These are phyloP conservation scores for Spathaspora arborariae DNA, from an alignment of 805 yeast species.

Conservation along the genomic window DNA sequence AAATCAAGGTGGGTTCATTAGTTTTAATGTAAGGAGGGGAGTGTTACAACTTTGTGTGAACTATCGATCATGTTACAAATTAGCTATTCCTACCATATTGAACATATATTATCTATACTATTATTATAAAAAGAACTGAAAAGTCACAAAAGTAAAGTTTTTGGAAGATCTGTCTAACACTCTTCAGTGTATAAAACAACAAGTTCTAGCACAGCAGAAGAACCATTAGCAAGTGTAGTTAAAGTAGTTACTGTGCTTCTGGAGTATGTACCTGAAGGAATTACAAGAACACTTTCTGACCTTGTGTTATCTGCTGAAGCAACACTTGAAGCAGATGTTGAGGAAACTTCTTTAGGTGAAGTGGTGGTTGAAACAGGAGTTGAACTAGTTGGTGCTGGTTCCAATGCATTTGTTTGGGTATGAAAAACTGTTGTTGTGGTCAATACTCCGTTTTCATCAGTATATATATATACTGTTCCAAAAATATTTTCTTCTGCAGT, in stretches of 20 bases:
- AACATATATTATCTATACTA: not conserved
- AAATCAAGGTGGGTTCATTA: too few relatives aligned
- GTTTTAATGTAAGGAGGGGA: too few relatives aligned
- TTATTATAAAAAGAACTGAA: not conserved
- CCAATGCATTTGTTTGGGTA: slow-evolving; percentile 4
- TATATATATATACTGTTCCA: slow-evolving; percentile 28
- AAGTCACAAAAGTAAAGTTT: not conserved
- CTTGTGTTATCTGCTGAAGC: slow-evolving; percentile 1
- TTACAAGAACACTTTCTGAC: slow-evolving; percentile 5
- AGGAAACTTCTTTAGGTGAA: not conserved
- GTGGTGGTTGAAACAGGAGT: not conserved
- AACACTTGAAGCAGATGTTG: not conserved
- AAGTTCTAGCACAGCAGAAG: slow-evolving; percentile 19
- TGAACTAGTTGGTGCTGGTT: slow-evolving; percentile 5
- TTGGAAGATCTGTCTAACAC: slow-evolving; percentile 9
- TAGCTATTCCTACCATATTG: not conserved
- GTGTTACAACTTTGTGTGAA: too few relatives aligned
- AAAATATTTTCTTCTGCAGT: slow-evolving; percentile 21
- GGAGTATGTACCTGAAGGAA: slow-evolving; percentile 19
- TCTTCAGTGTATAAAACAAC: slow-evolving; percentile 19
- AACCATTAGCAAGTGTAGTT: slow-evolving; percentile 15
- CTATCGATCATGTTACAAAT: too few relatives aligned
- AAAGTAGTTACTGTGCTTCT: slow-evolving; percentile 13
- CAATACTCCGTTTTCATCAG: slow-evolving; percentile 23
- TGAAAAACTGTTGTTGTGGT: slow-evolving; percentile 26